Conservation (phyloP, 2,329 filamentous ascomycete genomes). For the Pyrenophora tritici-repentis region DNA sequence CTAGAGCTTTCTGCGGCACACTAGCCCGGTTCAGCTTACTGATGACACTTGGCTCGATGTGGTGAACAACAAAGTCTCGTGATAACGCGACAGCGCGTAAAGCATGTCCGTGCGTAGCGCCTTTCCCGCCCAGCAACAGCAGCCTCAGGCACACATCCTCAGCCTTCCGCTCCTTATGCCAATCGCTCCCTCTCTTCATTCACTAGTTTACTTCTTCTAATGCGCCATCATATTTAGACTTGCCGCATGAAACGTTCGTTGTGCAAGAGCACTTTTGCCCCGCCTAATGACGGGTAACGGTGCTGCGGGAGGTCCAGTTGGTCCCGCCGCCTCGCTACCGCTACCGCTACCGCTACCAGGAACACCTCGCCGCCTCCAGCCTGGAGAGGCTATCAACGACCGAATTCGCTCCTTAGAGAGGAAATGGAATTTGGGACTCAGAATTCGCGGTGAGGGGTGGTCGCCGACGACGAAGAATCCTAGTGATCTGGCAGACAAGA, state of each 20-base stretch:
- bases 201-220: not conserved
- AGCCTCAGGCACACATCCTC: constrained; percentile 30
- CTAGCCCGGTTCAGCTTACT: not conserved
- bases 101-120: constrained; percentile 17
- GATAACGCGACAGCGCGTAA: constrained; percentile 26
- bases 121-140: constrained; percentile 17
- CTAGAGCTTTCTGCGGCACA: no score
- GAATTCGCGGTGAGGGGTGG: constrained; percentile 16
- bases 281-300: constrained; percentile 5
- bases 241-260: not conserved
- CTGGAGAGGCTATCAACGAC: constrained; percentile 21
- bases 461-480: constrained; percentile 26
- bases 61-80: constrained; percentile 20
- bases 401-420: constrained; percentile 27
- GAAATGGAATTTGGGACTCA: constrained; percentile 29
- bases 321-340: constrained; percentile 7
- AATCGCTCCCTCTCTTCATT: not conserved
- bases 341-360: constrained; percentile 12
- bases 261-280: constrained; percentile 4
- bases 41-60: not conserved
- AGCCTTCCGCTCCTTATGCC: constrained; percentile 13
- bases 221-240: not conserved
- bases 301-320: constrained; percentile 9
- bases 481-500: constrained; percentile 17
- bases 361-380: constrained; percentile 22